These are phyloP conservation scores for Marchantia paleacea DNA, from an alignment of 225 moss, liverwort and hornwort genomes.

Conservation along the genomic window DNA sequence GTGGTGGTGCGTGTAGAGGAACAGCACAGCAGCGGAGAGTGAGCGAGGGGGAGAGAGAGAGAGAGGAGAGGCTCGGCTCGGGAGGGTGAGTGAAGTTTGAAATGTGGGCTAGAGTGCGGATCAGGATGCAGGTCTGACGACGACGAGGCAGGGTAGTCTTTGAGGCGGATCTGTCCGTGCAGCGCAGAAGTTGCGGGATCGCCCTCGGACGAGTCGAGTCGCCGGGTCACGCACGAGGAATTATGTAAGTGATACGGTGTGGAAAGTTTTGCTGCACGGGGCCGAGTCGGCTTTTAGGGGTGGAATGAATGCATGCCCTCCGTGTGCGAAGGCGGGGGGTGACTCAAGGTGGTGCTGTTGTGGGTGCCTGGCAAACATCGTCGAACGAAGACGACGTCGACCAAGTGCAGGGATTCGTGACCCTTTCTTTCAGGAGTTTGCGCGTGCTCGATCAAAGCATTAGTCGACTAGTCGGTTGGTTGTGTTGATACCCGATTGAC, in stretches of 20 bases:
- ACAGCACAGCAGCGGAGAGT: background rate
- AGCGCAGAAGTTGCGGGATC: background rate
- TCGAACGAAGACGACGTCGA: background rate
- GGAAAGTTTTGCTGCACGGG: background rate
- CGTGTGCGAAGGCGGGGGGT: slow-evolving; percentile 5
- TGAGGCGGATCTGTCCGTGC: slow-evolving; percentile 14
- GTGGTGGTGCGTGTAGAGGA: background rate
- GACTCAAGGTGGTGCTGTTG: background rate
- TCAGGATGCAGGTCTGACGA: slow-evolving; percentile 9
- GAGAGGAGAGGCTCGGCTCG: too few species aligned
- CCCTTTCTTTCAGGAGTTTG: background rate
- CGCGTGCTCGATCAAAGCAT: slow-evolving; percentile 15
- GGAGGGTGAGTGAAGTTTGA: slow-evolving; percentile 4
- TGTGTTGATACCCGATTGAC: slow-evolving; percentile 1
- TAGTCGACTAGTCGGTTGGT: background rate
- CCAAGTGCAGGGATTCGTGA: background rate
- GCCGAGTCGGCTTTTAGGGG: slow-evolving; percentile 9
- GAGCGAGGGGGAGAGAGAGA: background rate
- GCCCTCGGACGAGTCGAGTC: background rate
- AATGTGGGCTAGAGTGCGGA: slow-evolving; percentile 19
- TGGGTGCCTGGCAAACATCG: slow-evolving; percentile 1
- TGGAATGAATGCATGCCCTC: slow-evolving; percentile 15
- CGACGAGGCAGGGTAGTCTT: slow-evolving; percentile 1
- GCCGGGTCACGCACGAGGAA: background rate
- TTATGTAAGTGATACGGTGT: slow-evolving; percentile 19